phyloP scores from a whole-genome alignment of 2,329 filamentous ascomycete species.

The Ophiostoma himal-ulmi region DNA sequence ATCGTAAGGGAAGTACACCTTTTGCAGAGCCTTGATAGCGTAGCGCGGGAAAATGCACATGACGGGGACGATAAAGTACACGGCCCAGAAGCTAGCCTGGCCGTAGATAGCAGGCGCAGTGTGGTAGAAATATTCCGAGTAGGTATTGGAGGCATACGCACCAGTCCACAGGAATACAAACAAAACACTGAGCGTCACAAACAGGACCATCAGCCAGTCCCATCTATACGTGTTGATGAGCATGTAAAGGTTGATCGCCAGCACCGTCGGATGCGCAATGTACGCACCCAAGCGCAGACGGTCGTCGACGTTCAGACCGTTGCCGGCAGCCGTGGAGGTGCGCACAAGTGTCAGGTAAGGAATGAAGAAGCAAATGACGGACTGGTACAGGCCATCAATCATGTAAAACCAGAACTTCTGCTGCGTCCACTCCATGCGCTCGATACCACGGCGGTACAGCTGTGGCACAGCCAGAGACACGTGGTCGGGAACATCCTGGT shows the following conservation, averaged over 20 bases:
- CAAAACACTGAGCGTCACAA: constrained; percentile 74
- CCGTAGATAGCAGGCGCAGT: constrained; percentile 73
- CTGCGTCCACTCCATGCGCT: constrained; percentile 94
- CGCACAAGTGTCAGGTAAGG: constrained; percentile 72
- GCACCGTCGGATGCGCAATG: constrained; percentile 74
- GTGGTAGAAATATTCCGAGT: constrained; percentile 60
- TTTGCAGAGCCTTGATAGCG: constrained; percentile 78
- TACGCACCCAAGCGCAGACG: constrained; percentile 80
- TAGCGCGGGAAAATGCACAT: constrained; percentile 86
- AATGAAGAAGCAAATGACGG: constrained; percentile 86
- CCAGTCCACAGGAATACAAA: constrained; percentile 96
- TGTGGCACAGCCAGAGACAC: constrained; percentile 93
- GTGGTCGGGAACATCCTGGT: constrained; percentile 92
- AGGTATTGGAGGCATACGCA: constrained; percentile 59
- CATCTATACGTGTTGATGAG: constrained; percentile 94
- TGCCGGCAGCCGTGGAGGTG: constrained; percentile 58
- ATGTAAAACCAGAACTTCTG: constrained; percentile 97
- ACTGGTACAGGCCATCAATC: constrained; percentile 91
- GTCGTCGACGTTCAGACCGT: constrained; percentile 71
- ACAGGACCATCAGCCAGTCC: constrained; percentile 91
- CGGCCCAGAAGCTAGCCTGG: constrained; percentile 79
- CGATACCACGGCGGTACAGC: constrained; percentile 90
- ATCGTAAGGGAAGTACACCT: constrained; percentile 88
- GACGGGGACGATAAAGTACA: constrained; percentile 70
- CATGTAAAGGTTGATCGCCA: constrained; percentile 90